Base-by-base conservation (phyloP, 106 monocot species). In the Dendrobium huoshanense region DNA sequence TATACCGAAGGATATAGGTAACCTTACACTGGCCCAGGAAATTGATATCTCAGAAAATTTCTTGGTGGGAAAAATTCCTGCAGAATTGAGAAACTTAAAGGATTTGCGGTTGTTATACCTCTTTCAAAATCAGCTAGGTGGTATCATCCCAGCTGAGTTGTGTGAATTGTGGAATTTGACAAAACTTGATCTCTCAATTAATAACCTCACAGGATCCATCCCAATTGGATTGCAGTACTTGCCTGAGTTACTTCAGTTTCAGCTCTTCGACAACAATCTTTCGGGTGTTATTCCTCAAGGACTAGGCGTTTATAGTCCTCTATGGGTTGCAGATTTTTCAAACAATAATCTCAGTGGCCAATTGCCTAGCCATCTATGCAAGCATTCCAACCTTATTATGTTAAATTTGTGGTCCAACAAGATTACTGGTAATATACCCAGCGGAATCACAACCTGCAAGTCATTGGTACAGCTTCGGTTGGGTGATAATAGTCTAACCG, bases 21-120 rank as follows among this genome's bases (percentile, higher is more conserved):
- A 91, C 56, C 89, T 94, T 73, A 80, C 82, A 72, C 9, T 64
- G 24, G 92, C 84, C 11, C 59, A 5, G 0, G 97, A 97, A 76
- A 87, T 97, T 75, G 97, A 97, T 86, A 92, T 97, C 67, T 97
- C 97, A 20, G 97, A 97, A 77, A 97, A 97, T 80, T 75, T 67
- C 29, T 84, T 97, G 73, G 86, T 77, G 3, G 97, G 97, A 68
- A 83, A 37, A 56, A 91, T 97, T 80, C 94, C 94, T 51, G 67
- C 73, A 7, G 92, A 92, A 78, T 75, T 97, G 3, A 74, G 97
- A 48, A 88, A 78, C 6, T 83, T 92, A 19, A 85, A 89, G 79
- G 83, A 87, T 9, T 81, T 97, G 58, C 29, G 16, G 8, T 78
- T 97, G 45, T 87, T 97, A 11, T 89, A 91, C 70, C 90, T 97